Evolutionary conservation across 2,329 filamentous ascomycete species (phyloP).

Genomic region (Alternaria ventricosa): DNA sequence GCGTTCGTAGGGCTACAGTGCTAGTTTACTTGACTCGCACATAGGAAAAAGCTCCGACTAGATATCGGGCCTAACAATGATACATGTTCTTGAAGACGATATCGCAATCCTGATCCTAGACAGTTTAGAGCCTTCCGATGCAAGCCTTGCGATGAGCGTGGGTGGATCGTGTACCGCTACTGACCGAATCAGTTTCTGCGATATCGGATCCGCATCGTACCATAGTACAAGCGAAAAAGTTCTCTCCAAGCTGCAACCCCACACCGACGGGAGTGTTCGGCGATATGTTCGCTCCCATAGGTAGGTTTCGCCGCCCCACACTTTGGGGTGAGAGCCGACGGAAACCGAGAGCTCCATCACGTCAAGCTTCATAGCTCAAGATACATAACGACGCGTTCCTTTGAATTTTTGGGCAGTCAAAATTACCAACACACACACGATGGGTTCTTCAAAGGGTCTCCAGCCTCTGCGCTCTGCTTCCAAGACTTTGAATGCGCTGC

Average conservation of each 20-base stretch:
- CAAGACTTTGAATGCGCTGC: conserved; percentile 32
- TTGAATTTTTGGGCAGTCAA: background rate
- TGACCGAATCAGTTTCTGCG: conserved; percentile 26
- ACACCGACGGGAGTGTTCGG: conserved; percentile 12
- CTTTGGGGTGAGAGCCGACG: conserved; percentile 29
- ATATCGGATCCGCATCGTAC: conserved; percentile 36
- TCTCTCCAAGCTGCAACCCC: conserved; percentile 4
- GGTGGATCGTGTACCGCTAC: conserved; percentile 21
- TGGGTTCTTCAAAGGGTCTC: conserved; percentile 43
- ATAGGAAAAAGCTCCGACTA: conserved; percentile 9
- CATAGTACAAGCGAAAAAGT: conserved; percentile 3
- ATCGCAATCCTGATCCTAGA: background rate
- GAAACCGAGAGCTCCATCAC: conserved; percentile 24
- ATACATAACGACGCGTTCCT: conserved; percentile 29
- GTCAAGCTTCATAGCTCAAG: conserved; percentile 20
- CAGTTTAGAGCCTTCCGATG: conserved; percentile 6
- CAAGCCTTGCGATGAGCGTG: conserved; percentile 7
- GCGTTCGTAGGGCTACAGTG: conserved; percentile 11
- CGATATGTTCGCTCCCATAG: conserved; percentile 11
- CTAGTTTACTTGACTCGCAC: conserved; percentile 4
- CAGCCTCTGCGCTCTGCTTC: conserved; percentile 39
- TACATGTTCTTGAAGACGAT: background rate
- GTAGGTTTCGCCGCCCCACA: conserved; percentile 24
- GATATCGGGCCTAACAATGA: conserved; percentile 23
- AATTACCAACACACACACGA: conserved; percentile 17